These are phyloP conservation scores for Volvox reticuliferus DNA, from an alignment of 139 green algal species.

Conservation along the genomic window DNA sequence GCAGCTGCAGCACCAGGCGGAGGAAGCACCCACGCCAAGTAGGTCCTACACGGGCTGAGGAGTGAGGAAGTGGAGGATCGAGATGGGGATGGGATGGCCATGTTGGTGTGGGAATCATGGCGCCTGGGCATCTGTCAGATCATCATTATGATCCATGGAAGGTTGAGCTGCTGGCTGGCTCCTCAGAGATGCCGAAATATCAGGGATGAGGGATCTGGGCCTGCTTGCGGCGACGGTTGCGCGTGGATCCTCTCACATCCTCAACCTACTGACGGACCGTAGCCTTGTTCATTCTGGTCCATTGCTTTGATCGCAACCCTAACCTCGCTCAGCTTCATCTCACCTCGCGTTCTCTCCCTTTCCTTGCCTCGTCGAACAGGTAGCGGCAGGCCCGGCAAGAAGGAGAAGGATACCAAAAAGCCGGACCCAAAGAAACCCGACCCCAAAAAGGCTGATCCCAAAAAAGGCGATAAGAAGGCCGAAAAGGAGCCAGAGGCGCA, in stretches of 20 bases:
- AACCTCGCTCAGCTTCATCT: not conserved
- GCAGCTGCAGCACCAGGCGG: conserved; percentile 21
- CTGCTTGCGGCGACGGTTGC: too few species aligned
- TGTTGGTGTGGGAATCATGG: not conserved
- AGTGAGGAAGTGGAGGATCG: too few species aligned
- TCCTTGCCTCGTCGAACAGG: not conserved
- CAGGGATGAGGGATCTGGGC: too few species aligned
- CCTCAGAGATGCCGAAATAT: too few species aligned
- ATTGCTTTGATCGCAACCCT: too few species aligned
- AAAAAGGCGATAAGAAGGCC: conserved; percentile 36
- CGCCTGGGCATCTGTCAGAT: not conserved
- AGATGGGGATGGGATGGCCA: not conserved
- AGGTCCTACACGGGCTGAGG: not conserved
- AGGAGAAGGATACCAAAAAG: conserved; percentile 50
- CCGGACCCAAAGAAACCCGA: conserved; percentile 38
- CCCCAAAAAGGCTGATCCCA: conserved; percentile 37
- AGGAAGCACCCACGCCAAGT: not conserved
- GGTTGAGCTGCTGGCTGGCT: not conserved
- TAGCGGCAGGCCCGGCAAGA: conserved; percentile 27
- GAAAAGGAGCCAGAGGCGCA: not conserved
- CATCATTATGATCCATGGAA: not conserved
- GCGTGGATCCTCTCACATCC: too few species aligned
- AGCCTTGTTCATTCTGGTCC: too few species aligned
- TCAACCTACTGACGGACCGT: too few species aligned
- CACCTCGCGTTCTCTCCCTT: not conserved